These are phyloP conservation scores for Cenococcum geophilum DNA, from an alignment of 495 filamentous ascomycete species.

Conservation along the genomic window DNA sequence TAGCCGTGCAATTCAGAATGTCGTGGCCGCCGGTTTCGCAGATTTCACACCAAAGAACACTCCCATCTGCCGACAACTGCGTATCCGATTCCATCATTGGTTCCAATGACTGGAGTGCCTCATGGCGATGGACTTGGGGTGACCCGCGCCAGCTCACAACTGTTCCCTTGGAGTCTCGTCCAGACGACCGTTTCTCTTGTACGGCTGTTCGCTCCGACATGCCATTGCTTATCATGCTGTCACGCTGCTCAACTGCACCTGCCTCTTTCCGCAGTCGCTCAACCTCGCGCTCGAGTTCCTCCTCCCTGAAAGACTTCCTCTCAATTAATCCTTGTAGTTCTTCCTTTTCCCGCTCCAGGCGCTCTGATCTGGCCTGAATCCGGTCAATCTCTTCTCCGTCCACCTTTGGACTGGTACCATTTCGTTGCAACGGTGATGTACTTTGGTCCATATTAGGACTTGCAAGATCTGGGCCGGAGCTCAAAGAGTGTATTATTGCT, in stretches of 20 bases:
- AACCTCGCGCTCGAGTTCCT: constrained; percentile 84
- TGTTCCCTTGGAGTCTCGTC: constrained; percentile 54
- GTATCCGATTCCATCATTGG: constrained; percentile 68
- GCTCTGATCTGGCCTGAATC: constrained; percentile 51
- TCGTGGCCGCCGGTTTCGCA: constrained; percentile 92
- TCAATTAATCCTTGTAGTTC: constrained; percentile 67
- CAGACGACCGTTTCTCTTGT: constrained; percentile 46
- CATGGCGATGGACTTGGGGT: constrained; percentile 14
- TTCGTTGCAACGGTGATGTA: constrained; percentile 25
- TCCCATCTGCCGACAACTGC: constrained; percentile 65
- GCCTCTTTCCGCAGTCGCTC: constrained; percentile 50
- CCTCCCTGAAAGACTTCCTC: constrained; percentile 67
- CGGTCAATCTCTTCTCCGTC: constrained; percentile 50
- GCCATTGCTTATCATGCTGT: constrained; percentile 49
- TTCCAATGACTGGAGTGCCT: constrained; percentile 33
- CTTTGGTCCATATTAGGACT: constrained; percentile 19
- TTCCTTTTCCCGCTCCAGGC: constrained; percentile 67
- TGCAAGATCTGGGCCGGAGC: constrained; percentile 50
- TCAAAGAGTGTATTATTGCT: constrained; percentile 94
- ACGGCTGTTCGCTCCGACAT: constrained; percentile 35
- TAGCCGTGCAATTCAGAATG: constrained; percentile 73
- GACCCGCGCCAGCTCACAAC: constrained; percentile 44
- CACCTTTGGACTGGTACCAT: constrained; percentile 32
- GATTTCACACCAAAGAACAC: constrained; percentile 86
- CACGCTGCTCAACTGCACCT: constrained; percentile 27